A percentile compares a stretch with the other conserved stretches of the same genome.
Evolutionary conservation across 345 rosid species (phyloP).

Genomic region (Pugionium dolabratum): DNA sequence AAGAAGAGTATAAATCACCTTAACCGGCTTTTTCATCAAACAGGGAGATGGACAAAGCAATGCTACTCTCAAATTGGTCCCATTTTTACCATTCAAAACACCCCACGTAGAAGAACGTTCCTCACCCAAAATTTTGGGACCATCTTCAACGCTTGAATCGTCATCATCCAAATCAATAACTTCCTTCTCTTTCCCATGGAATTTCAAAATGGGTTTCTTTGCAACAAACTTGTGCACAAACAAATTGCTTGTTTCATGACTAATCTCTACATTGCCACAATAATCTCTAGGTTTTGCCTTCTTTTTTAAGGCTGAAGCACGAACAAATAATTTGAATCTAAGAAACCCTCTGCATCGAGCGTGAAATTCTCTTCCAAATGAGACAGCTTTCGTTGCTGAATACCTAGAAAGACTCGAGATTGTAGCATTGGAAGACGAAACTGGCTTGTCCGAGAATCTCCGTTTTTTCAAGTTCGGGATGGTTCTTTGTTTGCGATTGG

Average conservation of each 20-base stretch:
- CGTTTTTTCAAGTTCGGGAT: neutral
- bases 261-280: slow-evolving; percentile 28
- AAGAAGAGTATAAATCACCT: slow-evolving; percentile 12
- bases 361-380: slow-evolving; percentile 51
- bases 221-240: neutral
- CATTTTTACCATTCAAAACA: neutral
- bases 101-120: neutral
- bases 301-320: slow-evolving; percentile 16
- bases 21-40: slow-evolving; percentile 6
- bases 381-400: neutral
- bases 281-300: slow-evolving; percentile 26
- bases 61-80: neutral
- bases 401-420: neutral
- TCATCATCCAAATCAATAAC: slow-evolving; percentile 9
- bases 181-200: neutral
- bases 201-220: neutral
- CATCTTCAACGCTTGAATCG: slow-evolving; percentile 6
- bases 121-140: neutral
- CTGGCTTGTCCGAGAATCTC: slow-evolving; percentile 3
- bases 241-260: slow-evolving; percentile 37
- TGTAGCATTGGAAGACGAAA: slow-evolving; percentile 9
- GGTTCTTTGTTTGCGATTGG: neutral
- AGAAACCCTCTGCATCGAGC: slow-evolving; percentile 56
- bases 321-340: slow-evolving; percentile 45
- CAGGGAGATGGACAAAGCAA: neutral